These are phyloP conservation scores for Skeletonema tropicum DNA, from an alignment of 108 stramenopile genomes.

Conservation along the genomic window DNA sequence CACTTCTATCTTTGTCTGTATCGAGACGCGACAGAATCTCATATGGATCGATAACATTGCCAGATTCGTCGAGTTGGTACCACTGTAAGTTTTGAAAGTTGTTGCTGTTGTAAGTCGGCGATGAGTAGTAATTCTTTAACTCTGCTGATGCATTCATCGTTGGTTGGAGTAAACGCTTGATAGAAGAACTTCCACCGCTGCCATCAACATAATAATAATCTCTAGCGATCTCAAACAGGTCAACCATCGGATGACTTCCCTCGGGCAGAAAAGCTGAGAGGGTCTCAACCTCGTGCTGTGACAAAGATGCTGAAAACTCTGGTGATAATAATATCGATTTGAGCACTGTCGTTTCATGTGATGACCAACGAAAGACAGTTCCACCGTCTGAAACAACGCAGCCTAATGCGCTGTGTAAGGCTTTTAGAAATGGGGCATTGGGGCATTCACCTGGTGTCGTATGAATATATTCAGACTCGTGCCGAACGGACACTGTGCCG, in stretches of 20 bases:
- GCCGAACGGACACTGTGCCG: slow-evolving; percentile 30
- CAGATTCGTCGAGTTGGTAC: slow-evolving; percentile 39
- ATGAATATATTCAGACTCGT: slow-evolving; percentile 56
- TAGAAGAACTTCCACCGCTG: slow-evolving; percentile 57
- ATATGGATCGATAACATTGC: slow-evolving; percentile 43
- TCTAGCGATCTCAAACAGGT: slow-evolving; percentile 43
- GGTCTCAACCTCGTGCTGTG: slow-evolving; percentile 23
- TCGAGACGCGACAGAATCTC: slow-evolving; percentile 39
- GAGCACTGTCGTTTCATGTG: slow-evolving; percentile 56
- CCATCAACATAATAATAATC: slow-evolving; percentile 57
- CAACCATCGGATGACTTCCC: slow-evolving; percentile 44
- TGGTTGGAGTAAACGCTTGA: slow-evolving; percentile 49
- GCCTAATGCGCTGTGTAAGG: slow-evolving; percentile 31
- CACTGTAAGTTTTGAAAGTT: slow-evolving; percentile 58
- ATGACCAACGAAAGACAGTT: slow-evolving; percentile 59
- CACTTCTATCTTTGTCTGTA: slow-evolving; percentile 16
- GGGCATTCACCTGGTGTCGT: slow-evolving; percentile 36
- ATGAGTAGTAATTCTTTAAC: slow-evolving; percentile 35
- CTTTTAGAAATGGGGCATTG: slow-evolving; percentile 40
- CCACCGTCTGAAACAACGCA: slow-evolving; percentile 22
- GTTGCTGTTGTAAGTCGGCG: slow-evolving; percentile 47
- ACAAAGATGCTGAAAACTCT: slow-evolving; percentile 28
- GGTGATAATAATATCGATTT: slow-evolving; percentile 24
- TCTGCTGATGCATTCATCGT: slow-evolving; percentile 45
- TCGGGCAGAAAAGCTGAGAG: slow-evolving; percentile 38